Base-by-base conservation (phyloP, 2,329 filamentous ascomycete species). In the Volutella citrinella region DNA sequence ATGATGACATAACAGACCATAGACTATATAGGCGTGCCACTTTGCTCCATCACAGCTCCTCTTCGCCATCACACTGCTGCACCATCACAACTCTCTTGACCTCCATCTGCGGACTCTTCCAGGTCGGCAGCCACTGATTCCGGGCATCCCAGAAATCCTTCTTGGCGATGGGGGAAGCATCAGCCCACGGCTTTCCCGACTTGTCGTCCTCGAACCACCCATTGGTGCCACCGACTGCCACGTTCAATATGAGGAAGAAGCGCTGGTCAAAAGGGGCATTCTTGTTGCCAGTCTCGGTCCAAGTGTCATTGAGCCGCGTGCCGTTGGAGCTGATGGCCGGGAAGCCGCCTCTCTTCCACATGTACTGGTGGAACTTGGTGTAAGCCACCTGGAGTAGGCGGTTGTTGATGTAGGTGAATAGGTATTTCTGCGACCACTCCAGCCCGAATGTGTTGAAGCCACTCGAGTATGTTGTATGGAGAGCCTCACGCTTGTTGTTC, bases 351-450 rank as follows among this genome's bases (percentile, higher is more conserved):
- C 81, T 78, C 46, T 78, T 47, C 77, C 80, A 89, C 53, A 89
- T 74, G 9, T 77, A 71, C 49, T 76, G 56, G 49, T 82, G 68
- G 53, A 89, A 89, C 59, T 82, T 85, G 48, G 77, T 82, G 68
- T 89, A 94, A 42, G 88, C 72, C 32, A 91, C 85, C 59, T 91
- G 86, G 18, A 89, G 69, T 14, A 94, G 76, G 10, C 84, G 81
- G 27, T 77, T 83, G 70, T 93, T 84, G 66, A 94, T 74, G 57
- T 89, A 94, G 16, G 85, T 90, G 67, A 91, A 94, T 40, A 93
- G 68, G 60, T 94, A 93, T 61, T 90, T 91, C 50, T 91, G 76
- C 32, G 80, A 88, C 87, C 87, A 94, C 63, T 94, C 87, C 4
- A 94, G 61, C 11, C 87, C 87, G 52, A 81, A 94, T 0, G 76